A percentile compares a stretch with the other conserved stretches of the same genome.
These are phyloP conservation scores for Cryphonectria naterciae DNA, from an alignment of 2,329 filamentous ascomycete species.

Conservation along the genomic window DNA sequence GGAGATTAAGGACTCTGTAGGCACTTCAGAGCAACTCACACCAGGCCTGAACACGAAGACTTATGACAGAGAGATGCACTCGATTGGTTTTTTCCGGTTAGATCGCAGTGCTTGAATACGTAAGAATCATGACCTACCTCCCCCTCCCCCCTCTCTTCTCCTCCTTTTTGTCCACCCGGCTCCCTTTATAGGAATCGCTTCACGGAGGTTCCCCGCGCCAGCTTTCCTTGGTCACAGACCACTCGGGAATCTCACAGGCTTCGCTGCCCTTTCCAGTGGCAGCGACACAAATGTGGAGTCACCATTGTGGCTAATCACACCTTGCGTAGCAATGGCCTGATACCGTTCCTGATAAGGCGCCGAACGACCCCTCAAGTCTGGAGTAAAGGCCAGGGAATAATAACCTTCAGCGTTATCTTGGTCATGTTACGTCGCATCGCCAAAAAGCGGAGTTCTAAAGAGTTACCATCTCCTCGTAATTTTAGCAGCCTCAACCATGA, in stretches of 20 bases:
- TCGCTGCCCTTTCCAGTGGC: not conserved
- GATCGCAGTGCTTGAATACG: not conserved
- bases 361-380: not conserved
- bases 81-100: not conserved
- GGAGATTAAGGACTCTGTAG: not conserved
- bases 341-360: slow-evolving; percentile 1
- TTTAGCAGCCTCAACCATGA: not conserved
- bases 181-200: not conserved
- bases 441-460: not conserved
- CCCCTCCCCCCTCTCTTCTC: too few relatives aligned
- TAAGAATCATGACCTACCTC: not conserved
- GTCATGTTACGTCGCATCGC: slow-evolving; percentile 11
- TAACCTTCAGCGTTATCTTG: not conserved
- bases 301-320: not conserved
- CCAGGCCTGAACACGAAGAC: not conserved
- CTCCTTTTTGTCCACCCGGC: not conserved
- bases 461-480: not conserved
- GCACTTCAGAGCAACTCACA: not conserved
- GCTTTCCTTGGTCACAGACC: not conserved
- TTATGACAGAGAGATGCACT: not conserved
- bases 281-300: slow-evolving; percentile 5
- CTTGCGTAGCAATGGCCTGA: slow-evolving; percentile 1
- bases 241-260: not conserved
- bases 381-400: not conserved
- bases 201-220: not conserved